Conservation (phyloP, 441 rosid genomes). For the Gossypium lobatum region DNA sequence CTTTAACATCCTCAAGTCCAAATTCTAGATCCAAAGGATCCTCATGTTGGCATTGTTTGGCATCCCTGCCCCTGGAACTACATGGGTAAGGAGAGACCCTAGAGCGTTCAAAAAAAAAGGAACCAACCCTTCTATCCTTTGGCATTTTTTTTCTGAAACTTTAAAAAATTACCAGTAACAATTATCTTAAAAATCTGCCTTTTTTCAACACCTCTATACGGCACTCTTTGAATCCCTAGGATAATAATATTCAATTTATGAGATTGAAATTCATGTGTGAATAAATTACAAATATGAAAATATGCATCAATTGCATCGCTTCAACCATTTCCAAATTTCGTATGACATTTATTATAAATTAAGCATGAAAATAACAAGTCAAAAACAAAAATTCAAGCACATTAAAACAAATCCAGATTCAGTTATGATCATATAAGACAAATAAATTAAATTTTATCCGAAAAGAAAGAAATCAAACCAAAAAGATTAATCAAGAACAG, state of each 20-base stretch:
- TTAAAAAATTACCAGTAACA: slow-evolving; percentile 13
- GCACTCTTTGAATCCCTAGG: slow-evolving; percentile 12
- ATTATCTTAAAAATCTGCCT: slow-evolving; percentile 8
- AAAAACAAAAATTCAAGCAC: background rate
- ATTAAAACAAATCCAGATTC: background rate
- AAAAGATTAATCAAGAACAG: background rate
- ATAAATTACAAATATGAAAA: background rate
- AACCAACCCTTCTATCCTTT: slow-evolving; percentile 27
- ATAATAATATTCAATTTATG: slow-evolving; percentile 4
- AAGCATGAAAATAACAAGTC: background rate
- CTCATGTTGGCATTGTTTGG: slow-evolving; percentile 21
- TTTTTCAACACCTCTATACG: slow-evolving; percentile 10
- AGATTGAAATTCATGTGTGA: background rate
- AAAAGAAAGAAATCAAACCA: background rate
- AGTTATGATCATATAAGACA: background rate
- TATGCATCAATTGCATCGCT: background rate
- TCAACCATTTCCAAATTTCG: background rate
- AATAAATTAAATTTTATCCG: background rate
- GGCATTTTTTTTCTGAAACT: slow-evolving; percentile 21
- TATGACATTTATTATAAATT: background rate
- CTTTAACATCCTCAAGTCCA: slow-evolving; percentile 27
- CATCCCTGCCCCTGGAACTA: slow-evolving; percentile 28
- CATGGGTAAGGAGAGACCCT: slow-evolving; percentile 48
- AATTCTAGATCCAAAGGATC: slow-evolving; percentile 12
- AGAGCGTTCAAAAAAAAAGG: slow-evolving; percentile 19